phyloP scores from a whole-genome alignment of 805 yeast genomes.

The Pichia deserticola region DNA sequence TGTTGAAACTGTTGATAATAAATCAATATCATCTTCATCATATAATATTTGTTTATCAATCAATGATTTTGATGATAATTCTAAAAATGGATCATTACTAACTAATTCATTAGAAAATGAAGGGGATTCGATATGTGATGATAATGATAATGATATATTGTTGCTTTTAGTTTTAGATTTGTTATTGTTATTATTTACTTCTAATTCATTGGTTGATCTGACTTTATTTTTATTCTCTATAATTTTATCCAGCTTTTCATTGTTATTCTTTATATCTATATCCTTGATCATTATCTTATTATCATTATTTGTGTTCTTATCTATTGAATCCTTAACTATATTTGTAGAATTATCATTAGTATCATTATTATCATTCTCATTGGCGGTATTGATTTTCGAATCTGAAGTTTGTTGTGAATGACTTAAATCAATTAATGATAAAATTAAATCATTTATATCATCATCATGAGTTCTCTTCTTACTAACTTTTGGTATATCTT shows the following conservation, averaged over 20 bases:
- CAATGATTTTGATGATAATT: constrained; percentile 7
- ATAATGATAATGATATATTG: too few relatives aligned
- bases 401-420: constrained; percentile 16
- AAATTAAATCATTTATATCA: constrained; percentile 30
- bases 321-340: not conserved
- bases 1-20: constrained; percentile 20
- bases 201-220: too few relatives aligned
- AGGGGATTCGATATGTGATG: constrained; percentile 1
- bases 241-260: too few relatives aligned
- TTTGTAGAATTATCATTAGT: not conserved
- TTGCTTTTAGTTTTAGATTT: too few relatives aligned
- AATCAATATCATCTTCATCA: constrained; percentile 20
- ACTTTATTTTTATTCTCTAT: too few relatives aligned
- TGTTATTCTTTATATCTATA: too few relatives aligned
- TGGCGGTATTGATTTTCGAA: not conserved
- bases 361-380: not conserved
- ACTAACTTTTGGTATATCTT: too few relatives aligned
- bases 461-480: constrained; percentile 26
- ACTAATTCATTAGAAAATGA: not conserved
- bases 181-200: too few relatives aligned
- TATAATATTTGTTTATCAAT: not conserved
- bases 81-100: constrained; percentile 15
- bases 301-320: too few relatives aligned
- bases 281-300: too few relatives aligned
- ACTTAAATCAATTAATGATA: constrained; percentile 28